Evolutionary conservation across 163 green algal genomes (phyloP).

Genomic region (Scenedesmus sp.): DNA sequence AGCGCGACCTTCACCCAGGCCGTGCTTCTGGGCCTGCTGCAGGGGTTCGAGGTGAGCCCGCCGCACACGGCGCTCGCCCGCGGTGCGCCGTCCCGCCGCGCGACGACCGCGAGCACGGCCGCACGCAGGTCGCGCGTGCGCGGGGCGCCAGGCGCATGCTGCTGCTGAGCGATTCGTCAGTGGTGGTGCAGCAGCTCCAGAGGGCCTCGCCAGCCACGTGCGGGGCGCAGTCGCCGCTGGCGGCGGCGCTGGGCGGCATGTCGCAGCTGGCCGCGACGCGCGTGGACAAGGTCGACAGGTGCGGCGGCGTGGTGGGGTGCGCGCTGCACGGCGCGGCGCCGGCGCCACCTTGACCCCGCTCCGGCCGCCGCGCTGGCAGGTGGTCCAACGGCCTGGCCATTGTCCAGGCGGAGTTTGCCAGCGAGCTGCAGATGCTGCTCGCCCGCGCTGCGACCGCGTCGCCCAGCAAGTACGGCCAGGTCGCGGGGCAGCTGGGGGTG

Average conservation of each 20-base stretch:
- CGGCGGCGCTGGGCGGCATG: background rate
- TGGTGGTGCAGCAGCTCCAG: background rate
- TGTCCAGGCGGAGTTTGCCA: conserved; percentile 39
- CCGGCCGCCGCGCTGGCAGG: conserved; percentile 5
- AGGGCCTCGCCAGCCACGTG: background rate
- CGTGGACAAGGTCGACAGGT: conserved; percentile 6
- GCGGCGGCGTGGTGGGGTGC: background rate
- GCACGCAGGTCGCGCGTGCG: background rate
- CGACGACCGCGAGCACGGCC: too few relatives aligned
- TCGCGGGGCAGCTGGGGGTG: conserved; percentile 8
- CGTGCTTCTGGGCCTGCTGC: background rate
- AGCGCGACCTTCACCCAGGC: conserved; percentile 7
- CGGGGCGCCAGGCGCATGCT: background rate
- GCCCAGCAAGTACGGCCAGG: conserved; percentile 30
- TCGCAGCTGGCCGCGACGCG: background rate
- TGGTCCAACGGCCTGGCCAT: conserved; percentile 26
- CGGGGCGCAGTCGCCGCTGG: conserved; percentile 8
- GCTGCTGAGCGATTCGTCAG: background rate
- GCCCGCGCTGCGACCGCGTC: conserved; percentile 3
- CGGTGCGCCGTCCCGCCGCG: background rate
- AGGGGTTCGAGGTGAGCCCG: conserved; percentile 14
- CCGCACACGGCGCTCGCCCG: background rate
- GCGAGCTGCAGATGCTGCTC: conserved; percentile 2
- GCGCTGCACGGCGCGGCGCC: background rate
- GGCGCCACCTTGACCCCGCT: too few relatives aligned